A percentile compares a stretch with the other conserved stretches of the same genome.
Evolutionary conservation across 306 rosid genomes (phyloP).

Genomic region (Cicer cuneatum): DNA sequence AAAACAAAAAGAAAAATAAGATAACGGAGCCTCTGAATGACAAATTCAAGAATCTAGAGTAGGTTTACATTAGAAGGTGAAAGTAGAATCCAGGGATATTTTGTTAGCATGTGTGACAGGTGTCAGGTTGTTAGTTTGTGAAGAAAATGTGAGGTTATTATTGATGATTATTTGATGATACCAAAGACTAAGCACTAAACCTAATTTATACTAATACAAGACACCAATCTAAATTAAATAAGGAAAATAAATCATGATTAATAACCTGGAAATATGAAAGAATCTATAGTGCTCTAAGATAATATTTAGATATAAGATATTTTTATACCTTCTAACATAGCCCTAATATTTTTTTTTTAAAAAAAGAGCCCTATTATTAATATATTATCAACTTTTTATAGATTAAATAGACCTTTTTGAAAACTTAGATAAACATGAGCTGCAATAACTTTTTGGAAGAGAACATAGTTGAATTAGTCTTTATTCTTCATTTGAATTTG

Average conservation of each 20-base stretch:
- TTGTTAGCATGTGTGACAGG: background rate
- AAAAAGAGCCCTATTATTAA: background rate
- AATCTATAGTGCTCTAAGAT: background rate
- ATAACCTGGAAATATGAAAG: too few species aligned
- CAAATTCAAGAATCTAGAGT: background rate
- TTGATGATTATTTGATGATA: background rate
- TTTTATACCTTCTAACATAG: background rate
- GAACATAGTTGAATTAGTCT: background rate
- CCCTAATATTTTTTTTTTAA: background rate
- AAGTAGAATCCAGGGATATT: background rate
- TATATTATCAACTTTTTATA: background rate
- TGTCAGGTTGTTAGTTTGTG: constrained; percentile 7
- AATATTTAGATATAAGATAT: background rate
- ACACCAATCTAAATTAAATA: background rate
- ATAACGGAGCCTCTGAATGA: background rate
- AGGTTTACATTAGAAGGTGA: background rate
- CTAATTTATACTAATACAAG: background rate
- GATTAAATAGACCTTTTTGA: background rate
- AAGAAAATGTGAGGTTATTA: background rate
- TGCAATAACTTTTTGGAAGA: background rate
- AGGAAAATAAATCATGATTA: constrained; percentile 10
- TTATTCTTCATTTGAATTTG: background rate
- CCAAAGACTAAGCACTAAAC: constrained; percentile 2
- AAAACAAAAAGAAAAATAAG: background rate
- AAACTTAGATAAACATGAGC: background rate